Evolutionary conservation across 2,329 filamentous ascomycete species (phyloP).

Genomic region (Hymenoscyphus fructigenus): DNA sequence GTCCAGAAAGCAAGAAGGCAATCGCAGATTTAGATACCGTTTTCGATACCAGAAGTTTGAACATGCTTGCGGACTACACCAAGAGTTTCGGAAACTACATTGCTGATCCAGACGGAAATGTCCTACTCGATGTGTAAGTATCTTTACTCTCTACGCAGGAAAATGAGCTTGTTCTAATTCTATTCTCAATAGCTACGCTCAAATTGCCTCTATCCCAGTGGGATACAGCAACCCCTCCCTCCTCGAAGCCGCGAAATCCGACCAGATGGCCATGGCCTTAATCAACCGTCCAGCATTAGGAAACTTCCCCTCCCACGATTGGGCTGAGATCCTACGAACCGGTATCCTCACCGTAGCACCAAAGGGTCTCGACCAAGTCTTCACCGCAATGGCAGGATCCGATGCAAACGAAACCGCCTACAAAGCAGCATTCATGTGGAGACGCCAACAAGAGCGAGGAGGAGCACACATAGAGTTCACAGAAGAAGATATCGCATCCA

Average conservation of each 20-base stretch:
- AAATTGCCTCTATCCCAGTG: constrained; percentile 81
- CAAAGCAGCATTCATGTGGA: constrained; percentile 85
- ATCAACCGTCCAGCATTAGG: constrained; percentile 79
- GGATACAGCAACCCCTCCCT: constrained; percentile 78
- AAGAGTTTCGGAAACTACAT: constrained; percentile 55
- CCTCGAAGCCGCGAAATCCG: constrained; percentile 61
- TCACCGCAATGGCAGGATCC: constrained; percentile 76
- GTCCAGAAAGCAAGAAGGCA: constrained; percentile 39
- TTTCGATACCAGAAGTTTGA: constrained; percentile 52
- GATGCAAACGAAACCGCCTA: constrained; percentile 84
- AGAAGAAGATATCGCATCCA: constrained; percentile 63
- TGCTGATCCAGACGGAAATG: constrained; percentile 51
- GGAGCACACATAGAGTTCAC: constrained; percentile 66
- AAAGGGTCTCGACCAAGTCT: constrained; percentile 74
- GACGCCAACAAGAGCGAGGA: constrained; percentile 69
- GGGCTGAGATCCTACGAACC: constrained; percentile 68
- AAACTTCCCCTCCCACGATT: constrained; percentile 77
- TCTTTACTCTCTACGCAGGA: neutral
- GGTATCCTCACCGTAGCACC: constrained; percentile 73
- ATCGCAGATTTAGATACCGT: constrained; percentile 46
- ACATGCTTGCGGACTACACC: constrained; percentile 53
- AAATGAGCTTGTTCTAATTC: constrained; percentile 18
- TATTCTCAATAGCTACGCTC: constrained; percentile 58
- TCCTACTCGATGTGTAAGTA: constrained; percentile 48
- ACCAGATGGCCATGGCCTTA: constrained; percentile 70